Evolutionary conservation across 176 grass and related monocot species (phyloP), one percentile per base, ranked within the genome.

Genomic region (Pontederia crassipes): DNA sequence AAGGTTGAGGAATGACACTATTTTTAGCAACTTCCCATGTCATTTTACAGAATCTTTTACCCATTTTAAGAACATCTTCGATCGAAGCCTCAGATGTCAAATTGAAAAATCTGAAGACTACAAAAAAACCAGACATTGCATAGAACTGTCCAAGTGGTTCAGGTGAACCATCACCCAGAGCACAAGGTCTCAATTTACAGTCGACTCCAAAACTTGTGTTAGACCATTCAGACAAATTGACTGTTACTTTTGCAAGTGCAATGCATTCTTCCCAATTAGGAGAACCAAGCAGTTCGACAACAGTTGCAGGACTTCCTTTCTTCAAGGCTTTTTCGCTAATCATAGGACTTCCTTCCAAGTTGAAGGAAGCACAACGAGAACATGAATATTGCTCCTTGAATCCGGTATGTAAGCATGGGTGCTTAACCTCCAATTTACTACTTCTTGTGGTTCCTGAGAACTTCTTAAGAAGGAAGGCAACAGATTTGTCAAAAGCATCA

Each of bases 401-500:
- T 49, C 87, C 87, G 64, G 72, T 83, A 49, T 97, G 84, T 68
- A 97, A 76, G 65, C 93, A 97, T 48, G 93, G 93, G 72, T 97
- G 93, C 46, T 80, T 91, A 59, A 97, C 67, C 69, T 81, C 73
- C 70, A 91, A 58, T 80, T 97, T 91, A 16, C 70, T 69, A 51
- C 65, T 78, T 53, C 20, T 81, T 80, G 32, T 32, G 60, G 58
- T 29, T 63, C 27, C 62, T 73, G 79, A 73, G 8, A 71, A 53
- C 14, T 52, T 81, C 72, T 82, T 91, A 52, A 85, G 54, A 75
- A 97, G 79, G 85, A 91, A 53, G 13, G 87, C 84, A 17, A 97
- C 87, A 12, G 93, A 92, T 79, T 91, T 97, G 64, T 88, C 93
- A 76, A 97, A 97, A 66, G 93, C 93, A 78, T 97, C 93, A 80